Percentiles rank a stretch among this genome's conserved stretches.
phyloP scores from a whole-genome alignment of 2,329 filamentous ascomycete species.

The Sporothrix dimorphospora region DNA sequence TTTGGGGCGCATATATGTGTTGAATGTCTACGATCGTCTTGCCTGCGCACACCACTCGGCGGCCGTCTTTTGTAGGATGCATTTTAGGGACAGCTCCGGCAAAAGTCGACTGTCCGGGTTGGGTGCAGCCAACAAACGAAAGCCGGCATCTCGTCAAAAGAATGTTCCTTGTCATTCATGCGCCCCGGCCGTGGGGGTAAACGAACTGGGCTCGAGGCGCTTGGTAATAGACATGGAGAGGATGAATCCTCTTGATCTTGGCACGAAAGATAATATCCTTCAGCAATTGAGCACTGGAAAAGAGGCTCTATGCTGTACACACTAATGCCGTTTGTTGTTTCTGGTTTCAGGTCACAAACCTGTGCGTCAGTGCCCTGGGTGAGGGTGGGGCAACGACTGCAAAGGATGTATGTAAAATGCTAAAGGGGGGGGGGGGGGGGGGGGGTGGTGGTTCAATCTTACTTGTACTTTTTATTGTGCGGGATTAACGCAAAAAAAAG shows the following conservation, averaged over 20 bases:
- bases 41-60: background rate
- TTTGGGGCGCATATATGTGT: background rate
- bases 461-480: too few species aligned
- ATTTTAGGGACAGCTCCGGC: too few species aligned
- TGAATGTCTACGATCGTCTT: background rate
- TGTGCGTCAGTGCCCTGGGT: slow-evolving; percentile 13
- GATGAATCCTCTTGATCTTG: slow-evolving; percentile 49
- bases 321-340: slow-evolving; percentile 54
- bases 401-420: background rate
- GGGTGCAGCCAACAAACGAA: background rate
- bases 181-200: slow-evolving; percentile 50
- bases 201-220: slow-evolving; percentile 48
- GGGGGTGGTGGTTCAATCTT: too few species aligned
- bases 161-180: slow-evolving; percentile 59
- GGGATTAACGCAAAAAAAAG: too few species aligned
- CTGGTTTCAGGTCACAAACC: slow-evolving; percentile 14
- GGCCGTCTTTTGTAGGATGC: background rate
- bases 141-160: background rate
- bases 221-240: slow-evolving; percentile 59
- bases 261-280: slow-evolving; percentile 60
- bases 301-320: slow-evolving; percentile 61
- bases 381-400: background rate
- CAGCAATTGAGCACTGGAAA: slow-evolving; percentile 56
- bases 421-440: background rate
- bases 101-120: too few species aligned